phyloP scores from a whole-genome alignment of 768 basidiomycete species.

The Hygrocybe punicea region DNA sequence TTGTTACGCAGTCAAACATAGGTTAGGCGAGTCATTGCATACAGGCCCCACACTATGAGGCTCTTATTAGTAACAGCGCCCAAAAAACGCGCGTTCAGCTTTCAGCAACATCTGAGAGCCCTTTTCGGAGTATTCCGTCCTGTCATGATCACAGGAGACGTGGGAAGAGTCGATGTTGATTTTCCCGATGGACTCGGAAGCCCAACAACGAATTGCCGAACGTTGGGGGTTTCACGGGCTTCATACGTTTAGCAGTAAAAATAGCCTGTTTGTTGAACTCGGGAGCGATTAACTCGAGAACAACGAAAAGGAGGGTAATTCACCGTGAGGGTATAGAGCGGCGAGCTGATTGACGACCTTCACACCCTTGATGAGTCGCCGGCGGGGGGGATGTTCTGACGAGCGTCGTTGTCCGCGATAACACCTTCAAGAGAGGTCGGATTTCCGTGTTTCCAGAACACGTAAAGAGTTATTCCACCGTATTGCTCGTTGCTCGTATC shows the following conservation, averaged over 20 bases:
- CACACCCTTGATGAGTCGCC: not conserved
- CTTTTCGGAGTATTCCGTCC: too few species aligned
- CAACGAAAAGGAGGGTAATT: not conserved
- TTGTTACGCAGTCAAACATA: too few species aligned
- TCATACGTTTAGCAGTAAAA: not conserved
- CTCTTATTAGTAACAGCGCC: too few species aligned
- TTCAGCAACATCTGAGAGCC: too few species aligned
- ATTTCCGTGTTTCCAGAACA: not conserved
- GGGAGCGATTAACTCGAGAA: not conserved
- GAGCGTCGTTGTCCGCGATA: not conserved
- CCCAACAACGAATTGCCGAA: not conserved
- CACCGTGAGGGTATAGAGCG: not conserved
- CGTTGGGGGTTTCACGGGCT: not conserved
- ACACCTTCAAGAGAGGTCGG: not conserved
- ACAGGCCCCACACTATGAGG: too few species aligned
- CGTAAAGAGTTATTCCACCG: not conserved
- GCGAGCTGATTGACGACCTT: not conserved
- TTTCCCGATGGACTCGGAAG: too few species aligned
- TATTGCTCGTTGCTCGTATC: not conserved
- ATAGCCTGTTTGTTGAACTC: not conserved
- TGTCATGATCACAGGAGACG: too few species aligned
- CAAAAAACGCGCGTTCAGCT: too few species aligned
- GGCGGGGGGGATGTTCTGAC: not conserved
- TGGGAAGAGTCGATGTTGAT: too few species aligned
- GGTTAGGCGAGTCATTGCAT: too few species aligned